A percentile compares a stretch with the other conserved stretches of the same genome.
These are phyloP conservation scores for Hygrophorus russula DNA, from an alignment of 768 basidiomycete genomes.

Conservation along the genomic window DNA sequence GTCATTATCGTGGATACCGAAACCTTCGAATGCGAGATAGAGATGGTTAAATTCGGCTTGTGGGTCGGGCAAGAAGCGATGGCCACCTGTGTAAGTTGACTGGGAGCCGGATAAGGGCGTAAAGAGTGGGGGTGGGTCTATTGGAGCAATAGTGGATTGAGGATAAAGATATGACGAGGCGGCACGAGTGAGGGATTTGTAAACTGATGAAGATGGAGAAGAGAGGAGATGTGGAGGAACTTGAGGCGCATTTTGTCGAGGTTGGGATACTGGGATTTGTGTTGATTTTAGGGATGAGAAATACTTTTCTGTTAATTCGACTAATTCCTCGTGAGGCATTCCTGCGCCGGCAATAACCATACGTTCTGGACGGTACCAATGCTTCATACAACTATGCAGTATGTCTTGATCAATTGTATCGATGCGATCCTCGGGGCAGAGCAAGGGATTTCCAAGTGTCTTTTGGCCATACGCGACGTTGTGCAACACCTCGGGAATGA, in stretches of 20 bases:
- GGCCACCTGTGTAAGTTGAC: slow-evolving; percentile 76
- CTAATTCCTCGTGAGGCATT: slow-evolving; percentile 80
- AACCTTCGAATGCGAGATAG: slow-evolving; percentile 86
- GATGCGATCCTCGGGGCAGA: slow-evolving; percentile 83
- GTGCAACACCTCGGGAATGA: slow-evolving; percentile 86
- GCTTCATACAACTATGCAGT: slow-evolving; percentile 52
- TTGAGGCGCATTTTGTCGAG: slow-evolving; percentile 20
- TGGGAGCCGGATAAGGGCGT: slow-evolving; percentile 25
- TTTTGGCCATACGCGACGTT: slow-evolving; percentile 67
- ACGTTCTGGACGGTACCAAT: slow-evolving; percentile 88
- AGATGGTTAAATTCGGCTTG: slow-evolving; percentile 80
- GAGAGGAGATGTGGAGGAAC: slow-evolving; percentile 50
- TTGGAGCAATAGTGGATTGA: slow-evolving; percentile 13
- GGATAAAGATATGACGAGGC: slow-evolving; percentile 52
- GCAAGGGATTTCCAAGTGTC: slow-evolving; percentile 81
- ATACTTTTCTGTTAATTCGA: slow-evolving; percentile 74
- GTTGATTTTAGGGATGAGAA: slow-evolving; percentile 58
- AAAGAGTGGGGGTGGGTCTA: slow-evolving; percentile 6
- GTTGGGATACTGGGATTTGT: slow-evolving; percentile 14
- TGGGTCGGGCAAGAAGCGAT: slow-evolving; percentile 52
- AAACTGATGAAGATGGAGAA: slow-evolving; percentile 38
- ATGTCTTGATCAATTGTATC: slow-evolving; percentile 47
- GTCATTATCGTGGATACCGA: slow-evolving; percentile 84
- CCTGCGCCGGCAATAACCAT: slow-evolving; percentile 96
- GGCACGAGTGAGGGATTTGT: slow-evolving; percentile 64